Evolutionary conservation across 768 basidiomycete species (phyloP), one percentile per base, ranked within the genome.

Genomic region (Cyclocybe aegerita): DNA sequence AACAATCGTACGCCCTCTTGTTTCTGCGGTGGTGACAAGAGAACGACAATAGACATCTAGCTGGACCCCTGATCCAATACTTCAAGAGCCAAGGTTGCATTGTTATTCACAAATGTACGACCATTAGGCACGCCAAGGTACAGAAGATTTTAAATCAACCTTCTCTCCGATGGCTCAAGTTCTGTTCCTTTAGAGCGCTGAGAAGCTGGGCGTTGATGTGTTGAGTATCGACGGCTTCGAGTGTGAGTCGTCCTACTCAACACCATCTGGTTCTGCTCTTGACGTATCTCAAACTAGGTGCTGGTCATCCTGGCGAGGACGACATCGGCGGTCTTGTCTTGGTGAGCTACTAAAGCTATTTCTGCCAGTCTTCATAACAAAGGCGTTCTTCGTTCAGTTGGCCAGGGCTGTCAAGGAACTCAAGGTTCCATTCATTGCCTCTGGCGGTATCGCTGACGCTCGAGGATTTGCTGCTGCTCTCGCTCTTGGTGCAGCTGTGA

Each of bases 261-360:
- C 33, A 9, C 23, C 17, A 9, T 43, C 4, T 9, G 35, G 43
- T 16, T n/a, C 47, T 46, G 38, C 43, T 45, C 39, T 53, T 54
- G 43, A 43, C 36, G 6, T 7, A 40, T 59, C 53, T 50, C 37
- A 11, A 17, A 7, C 23, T 60, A 93, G 90, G 91, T 62, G 94
- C 93, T 30, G 94, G 94, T 17, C 92, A 94, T 67, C 93, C 93
- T 12, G 95, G 95, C 54, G 95, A 97, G 63, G 90, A 96, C 38
- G 95, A 97, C 62, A 88, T 97, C 16, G 90, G 90, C 3, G 90
- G 88, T 4, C 61, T 96, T 16, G 88, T 97, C 3, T 69, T 97
- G 70, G 92, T 92, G 56, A 36, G 64, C 52, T 23, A 11, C 16
- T 12, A 23, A n/a, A 12, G 9, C 16, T n/a, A 33, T 1, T n/a